Evolutionary conservation across 106 monocot genomes (phyloP).

Genomic region (Apostasia shenzhenica): DNA sequence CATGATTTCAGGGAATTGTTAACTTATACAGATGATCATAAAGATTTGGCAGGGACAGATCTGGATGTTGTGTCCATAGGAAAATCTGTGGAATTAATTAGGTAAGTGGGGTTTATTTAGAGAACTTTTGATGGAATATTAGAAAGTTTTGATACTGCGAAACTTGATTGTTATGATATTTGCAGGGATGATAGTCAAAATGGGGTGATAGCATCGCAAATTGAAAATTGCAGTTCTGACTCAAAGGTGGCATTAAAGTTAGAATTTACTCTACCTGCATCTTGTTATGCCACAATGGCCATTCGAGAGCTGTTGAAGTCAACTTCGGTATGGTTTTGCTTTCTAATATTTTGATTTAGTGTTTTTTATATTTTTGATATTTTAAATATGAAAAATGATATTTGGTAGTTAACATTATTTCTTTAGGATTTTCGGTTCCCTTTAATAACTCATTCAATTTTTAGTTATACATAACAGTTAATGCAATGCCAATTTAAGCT

Average conservation of each 20-base stretch:
- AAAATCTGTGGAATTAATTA: background rate
- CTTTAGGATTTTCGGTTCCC: too few relatives aligned
- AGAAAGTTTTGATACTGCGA: slow-evolving; percentile 1
- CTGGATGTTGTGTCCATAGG: slow-evolving; percentile 46
- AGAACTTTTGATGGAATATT: background rate
- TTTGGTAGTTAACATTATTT: background rate
- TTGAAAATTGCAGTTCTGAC: slow-evolving; percentile 19
- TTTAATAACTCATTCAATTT: background rate
- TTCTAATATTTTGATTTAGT: background rate
- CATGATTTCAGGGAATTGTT: slow-evolving; percentile 55
- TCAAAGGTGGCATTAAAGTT: slow-evolving; percentile 63
- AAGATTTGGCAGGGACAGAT: slow-evolving; percentile 67
- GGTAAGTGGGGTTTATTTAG: slow-evolving; percentile 2
- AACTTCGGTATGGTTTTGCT: slow-evolving; percentile 54
- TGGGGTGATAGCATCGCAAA: background rate
- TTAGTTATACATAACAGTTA: too few relatives aligned
- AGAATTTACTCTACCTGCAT: slow-evolving; percentile 69
- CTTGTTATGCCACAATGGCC: slow-evolving; percentile 93
- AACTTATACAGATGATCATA: slow-evolving; percentile 42
- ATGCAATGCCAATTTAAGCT: background rate
- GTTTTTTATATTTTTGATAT: background rate
- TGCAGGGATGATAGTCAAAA: slow-evolving; percentile 13
- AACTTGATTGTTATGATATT: slow-evolving; percentile 7
- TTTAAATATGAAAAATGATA: background rate
- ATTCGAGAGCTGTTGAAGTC: slow-evolving; percentile 83